Evolutionary conservation across 805 yeast species (phyloP), one percentile per base, ranked within the genome.

Genomic region (Cyberlindnera americana): DNA sequence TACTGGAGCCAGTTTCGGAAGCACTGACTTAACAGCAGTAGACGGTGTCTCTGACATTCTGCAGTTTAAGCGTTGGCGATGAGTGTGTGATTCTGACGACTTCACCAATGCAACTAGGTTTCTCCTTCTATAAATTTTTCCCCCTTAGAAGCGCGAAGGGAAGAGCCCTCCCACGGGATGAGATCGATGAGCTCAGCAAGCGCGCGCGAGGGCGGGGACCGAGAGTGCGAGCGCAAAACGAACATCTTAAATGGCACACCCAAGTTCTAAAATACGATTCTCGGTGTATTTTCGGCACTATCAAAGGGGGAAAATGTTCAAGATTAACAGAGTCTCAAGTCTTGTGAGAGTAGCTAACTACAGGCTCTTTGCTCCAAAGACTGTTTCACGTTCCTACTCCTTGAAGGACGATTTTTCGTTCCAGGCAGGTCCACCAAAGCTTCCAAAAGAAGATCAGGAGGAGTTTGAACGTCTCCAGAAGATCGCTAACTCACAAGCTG

Each of bases 401-500:
- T 34, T 47, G 14, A 55, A 55, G 33, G 32, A 40, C 22, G 53
- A 50, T 29, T 43, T 51, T 19, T 46, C 46, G 23, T 44, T 49
- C 32, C 43, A 56, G 0, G 59, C 64, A 4, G 53, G 59, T 10
- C 96, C 96, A 4, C 91, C 91, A 18, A 73, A 77, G 43, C 69
- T 87, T n/a, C 81, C 87, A 15, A 75, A 78, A 41, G 82, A 83
- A 48, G 86, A 86, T 37, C 96, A 87, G 61, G 89, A 82, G 52
- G 99, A 93, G 64, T 91, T 93, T 62, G 99, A 93, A 58, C 72
- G 75, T 29, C 75, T 91, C 29, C 95, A 89, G 54, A 79, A 74
- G 56, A 72, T 81, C 34, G 98, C 97, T 3, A 78, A 73, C 53
- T 75, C 90, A 0, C 90, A 84, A 61, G 77, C 78, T 3, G 84